Evolutionary conservation across 2,329 filamentous ascomycete species (phyloP).

Genomic region (Didymella lethalis): DNA sequence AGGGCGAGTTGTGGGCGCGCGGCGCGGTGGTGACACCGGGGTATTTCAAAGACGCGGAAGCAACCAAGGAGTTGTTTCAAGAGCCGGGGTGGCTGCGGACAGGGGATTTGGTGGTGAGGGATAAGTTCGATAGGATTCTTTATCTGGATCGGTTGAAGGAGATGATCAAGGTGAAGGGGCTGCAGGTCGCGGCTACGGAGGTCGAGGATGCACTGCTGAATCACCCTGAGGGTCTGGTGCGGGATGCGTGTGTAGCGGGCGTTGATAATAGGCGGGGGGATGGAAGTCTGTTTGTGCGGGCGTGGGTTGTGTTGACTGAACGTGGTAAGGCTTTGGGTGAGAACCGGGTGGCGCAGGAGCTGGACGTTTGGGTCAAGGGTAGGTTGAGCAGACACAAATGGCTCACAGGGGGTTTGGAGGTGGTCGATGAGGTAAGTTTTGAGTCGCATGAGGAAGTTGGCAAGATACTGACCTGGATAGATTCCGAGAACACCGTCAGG

Average conservation of each 20-base stretch:
- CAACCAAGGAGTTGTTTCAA: slow-evolving; percentile 40
- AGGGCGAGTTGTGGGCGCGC: slow-evolving; percentile 41
- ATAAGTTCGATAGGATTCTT: slow-evolving; percentile 35
- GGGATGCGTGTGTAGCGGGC: slow-evolving; percentile 45
- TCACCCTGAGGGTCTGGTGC: slow-evolving; percentile 45
- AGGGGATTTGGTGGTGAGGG: slow-evolving; percentile 40
- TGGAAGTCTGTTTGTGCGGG: slow-evolving; percentile 40
- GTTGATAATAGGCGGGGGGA: slow-evolving; percentile 42
- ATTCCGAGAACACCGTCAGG: slow-evolving; percentile 41
- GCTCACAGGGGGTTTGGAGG: slow-evolving; percentile 42
- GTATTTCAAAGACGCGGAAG: slow-evolving; percentile 41
- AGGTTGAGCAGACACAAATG: slow-evolving; percentile 42
- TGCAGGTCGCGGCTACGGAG: slow-evolving; percentile 60
- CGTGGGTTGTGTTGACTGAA: slow-evolving; percentile 40
- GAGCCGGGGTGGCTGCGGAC: slow-evolving; percentile 41
- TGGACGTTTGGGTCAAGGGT: slow-evolving; percentile 34
- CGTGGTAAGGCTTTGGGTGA: slow-evolving; percentile 28
- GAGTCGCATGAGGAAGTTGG: neutral
- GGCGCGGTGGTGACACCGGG: slow-evolving; percentile 42
- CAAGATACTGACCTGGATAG: slow-evolving; percentile 15
- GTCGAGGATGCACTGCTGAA: slow-evolving; percentile 57
- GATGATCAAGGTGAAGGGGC: slow-evolving; percentile 59
- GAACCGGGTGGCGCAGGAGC: slow-evolving; percentile 26
- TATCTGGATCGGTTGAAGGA: slow-evolving; percentile 53
- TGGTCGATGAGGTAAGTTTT: slow-evolving; percentile 36